Evolutionary conservation across 768 basidiomycete species (phyloP).

Genomic region (Hortiboletus flavorubellus): DNA sequence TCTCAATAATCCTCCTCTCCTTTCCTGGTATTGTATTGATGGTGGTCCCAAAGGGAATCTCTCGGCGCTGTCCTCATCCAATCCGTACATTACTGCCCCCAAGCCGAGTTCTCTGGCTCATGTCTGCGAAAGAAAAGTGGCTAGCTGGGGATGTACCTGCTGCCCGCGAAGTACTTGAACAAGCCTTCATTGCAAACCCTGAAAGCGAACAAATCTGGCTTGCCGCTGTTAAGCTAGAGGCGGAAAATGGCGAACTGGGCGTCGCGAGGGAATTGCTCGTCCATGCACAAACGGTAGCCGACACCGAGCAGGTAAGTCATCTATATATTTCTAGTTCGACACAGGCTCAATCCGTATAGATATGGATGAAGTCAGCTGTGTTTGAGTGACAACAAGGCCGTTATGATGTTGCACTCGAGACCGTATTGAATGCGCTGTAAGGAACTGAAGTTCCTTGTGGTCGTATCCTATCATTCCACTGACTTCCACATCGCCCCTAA

Average conservation of each 20-base stretch:
- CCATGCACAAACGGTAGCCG: constrained; percentile 85
- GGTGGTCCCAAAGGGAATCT: constrained; percentile 52
- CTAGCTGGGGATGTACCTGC: constrained; percentile 80
- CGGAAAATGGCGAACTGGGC: constrained; percentile 87
- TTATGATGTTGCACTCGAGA: constrained; percentile 68
- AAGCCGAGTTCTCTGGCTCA: constrained; percentile 97
- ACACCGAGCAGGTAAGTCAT: constrained; percentile 77
- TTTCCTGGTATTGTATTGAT: background rate
- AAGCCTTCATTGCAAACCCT: constrained; percentile 91
- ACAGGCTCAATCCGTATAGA: constrained; percentile 45
- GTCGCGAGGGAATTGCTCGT: constrained; percentile 85
- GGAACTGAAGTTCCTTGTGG: too few species aligned
- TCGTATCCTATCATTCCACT: too few species aligned
- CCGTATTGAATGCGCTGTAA: constrained; percentile 72
- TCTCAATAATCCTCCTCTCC: constrained; percentile 2
- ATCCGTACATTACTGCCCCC: constrained; percentile 89
- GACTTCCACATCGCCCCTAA: too few species aligned
- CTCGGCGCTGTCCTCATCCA: constrained; percentile 77
- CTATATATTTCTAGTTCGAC: background rate
- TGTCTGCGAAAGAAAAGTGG: constrained; percentile 99
- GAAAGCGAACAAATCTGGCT: constrained; percentile 98
- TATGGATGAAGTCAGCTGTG: constrained; percentile 99
- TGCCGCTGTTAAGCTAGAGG: constrained; percentile 94
- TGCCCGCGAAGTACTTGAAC: constrained; percentile 85
- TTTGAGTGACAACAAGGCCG: constrained; percentile 91